Evolutionary conservation across 441 rosid genomes (phyloP).

Genomic region (Gossypium schwendimanii): DNA sequence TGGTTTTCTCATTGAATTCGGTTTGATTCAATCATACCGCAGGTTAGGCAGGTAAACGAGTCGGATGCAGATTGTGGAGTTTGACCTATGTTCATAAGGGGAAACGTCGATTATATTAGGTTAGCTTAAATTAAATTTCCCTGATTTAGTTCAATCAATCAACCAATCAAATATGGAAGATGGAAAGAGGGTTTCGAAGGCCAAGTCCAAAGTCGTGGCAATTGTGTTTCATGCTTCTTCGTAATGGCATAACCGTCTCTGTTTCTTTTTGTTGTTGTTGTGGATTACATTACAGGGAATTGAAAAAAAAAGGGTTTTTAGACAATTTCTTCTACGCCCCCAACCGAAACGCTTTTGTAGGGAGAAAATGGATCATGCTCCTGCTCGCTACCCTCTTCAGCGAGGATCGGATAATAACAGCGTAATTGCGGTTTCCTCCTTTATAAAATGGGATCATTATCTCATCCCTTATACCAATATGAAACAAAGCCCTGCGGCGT

Average conservation of each 20-base stretch:
- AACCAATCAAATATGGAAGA: slow-evolving; percentile 10
- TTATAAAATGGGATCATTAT: slow-evolving; percentile 72
- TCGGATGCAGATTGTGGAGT: slow-evolving; percentile 9
- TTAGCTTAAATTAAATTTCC: not conserved
- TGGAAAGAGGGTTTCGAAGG: slow-evolving; percentile 28
- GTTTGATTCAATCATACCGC: not conserved
- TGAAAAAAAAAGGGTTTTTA: slow-evolving; percentile 1
- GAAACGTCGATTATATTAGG: not conserved
- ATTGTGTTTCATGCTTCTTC: slow-evolving; percentile 26
- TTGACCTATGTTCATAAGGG: not conserved
- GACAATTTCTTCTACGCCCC: slow-evolving; percentile 24
- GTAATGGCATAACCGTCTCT: slow-evolving; percentile 42
- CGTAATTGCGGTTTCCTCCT: slow-evolving; percentile 99
- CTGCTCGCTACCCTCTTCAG: slow-evolving; percentile 72
- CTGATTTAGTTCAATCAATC: not conserved
- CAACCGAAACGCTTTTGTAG: slow-evolving; percentile 4
- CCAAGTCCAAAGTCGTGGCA: slow-evolving; percentile 18
- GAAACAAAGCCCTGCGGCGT: slow-evolving; percentile 65
- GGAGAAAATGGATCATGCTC: slow-evolving; percentile 52
- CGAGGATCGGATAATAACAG: slow-evolving; percentile 99
- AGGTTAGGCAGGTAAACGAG: not conserved
- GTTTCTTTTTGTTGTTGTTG: slow-evolving; percentile 34
- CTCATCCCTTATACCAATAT: slow-evolving; percentile 48
- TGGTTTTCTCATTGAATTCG: not conserved
- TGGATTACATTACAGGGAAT: slow-evolving; percentile 55